A percentile compares a stretch with the other conserved stretches of the same genome.
These are phyloP conservation scores for Luffa aegyptiaca DNA, from an alignment of 306 rosid genomes.

Conservation along the genomic window DNA sequence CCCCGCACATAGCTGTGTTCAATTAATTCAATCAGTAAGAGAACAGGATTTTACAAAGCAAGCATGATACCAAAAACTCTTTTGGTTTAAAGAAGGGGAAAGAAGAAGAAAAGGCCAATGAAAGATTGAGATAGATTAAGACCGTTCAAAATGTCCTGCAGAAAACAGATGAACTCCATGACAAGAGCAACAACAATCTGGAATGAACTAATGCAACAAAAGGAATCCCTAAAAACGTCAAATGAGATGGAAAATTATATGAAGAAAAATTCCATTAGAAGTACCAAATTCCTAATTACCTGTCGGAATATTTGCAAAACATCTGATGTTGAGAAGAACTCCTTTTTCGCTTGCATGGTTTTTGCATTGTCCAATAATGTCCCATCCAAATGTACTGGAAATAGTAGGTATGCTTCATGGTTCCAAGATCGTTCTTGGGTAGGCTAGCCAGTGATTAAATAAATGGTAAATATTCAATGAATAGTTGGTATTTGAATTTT, in stretches of 20 bases:
- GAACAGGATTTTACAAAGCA: background rate
- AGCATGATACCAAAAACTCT: background rate
- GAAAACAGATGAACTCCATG: background rate
- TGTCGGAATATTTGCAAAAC: constrained; percentile 87
- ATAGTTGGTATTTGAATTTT: background rate
- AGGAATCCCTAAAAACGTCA: background rate
- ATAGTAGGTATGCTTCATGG: constrained; percentile 88
- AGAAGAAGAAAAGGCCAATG: background rate
- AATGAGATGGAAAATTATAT: background rate
- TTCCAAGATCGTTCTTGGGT: constrained; percentile 79
- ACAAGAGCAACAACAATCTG: background rate
- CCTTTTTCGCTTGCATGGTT: constrained; percentile 71
- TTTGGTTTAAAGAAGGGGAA: background rate
- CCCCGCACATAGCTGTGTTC: constrained; percentile 89
- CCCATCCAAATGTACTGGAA: constrained; percentile 99
- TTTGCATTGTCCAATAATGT: constrained; percentile 84
- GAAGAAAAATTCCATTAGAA: background rate
- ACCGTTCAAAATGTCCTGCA: background rate
- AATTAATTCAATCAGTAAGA: constrained; percentile 12
- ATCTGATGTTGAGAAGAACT: constrained; percentile 69
- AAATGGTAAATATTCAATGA: constrained; percentile 1
- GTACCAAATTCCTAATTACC: constrained; percentile 33
- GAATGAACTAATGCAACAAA: background rate
- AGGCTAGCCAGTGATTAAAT: constrained; percentile 39
- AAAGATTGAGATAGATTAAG: background rate